Base-by-base conservation (phyloP, 192 early-diverging fungal species). In the Rhizophagus sp. region DNA sequence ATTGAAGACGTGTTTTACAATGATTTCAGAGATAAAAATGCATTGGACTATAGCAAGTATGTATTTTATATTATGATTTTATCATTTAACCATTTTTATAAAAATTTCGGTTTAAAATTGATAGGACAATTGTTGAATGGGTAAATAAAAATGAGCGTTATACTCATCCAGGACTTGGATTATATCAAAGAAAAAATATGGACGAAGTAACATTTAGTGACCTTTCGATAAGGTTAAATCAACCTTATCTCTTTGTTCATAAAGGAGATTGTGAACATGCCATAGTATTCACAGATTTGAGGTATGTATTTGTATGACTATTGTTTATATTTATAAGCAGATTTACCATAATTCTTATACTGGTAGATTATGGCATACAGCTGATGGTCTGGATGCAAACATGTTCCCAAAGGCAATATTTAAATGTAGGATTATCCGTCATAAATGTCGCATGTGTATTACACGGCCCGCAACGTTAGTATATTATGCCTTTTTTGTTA, bases 191-290 rank as follows among this genome's bases (percentile, higher is more conserved):
- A 13, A 83, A 85, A 39, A 79, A 86, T 41, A 91, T 94, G 93
- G 85, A 88, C 49, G 88, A 90, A 22, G 84, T 86, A 3, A 82
- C 79, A 71, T 92, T 96, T 66, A 79, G 84, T 41, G 92, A 93
- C 61, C 81, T 96, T 24, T 85, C 88, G 7, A 84, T 96, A 66
- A 86, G 88, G 9, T 78, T 92, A 62, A 88, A 91, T 65, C 82
- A 88, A 63, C 91, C 92, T 5, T 96, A 96, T 82, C 79, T 89
- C 34, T 92, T 94, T 70, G 87, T 91, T 12, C 95, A 96, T 78
- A 93, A 95, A 84, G 95, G 91, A 44, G 86, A 90, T 71, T 96
- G 95, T 81, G 90, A 95, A 80, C 95, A 96, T 72, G 84, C 92
- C 33, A 50, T 96, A 47, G 85, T 91, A 79, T 90, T 96, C 72